Conservation (phyloP, 495 filamentous ascomycete genomes). For the Penicillium coffeae region DNA sequence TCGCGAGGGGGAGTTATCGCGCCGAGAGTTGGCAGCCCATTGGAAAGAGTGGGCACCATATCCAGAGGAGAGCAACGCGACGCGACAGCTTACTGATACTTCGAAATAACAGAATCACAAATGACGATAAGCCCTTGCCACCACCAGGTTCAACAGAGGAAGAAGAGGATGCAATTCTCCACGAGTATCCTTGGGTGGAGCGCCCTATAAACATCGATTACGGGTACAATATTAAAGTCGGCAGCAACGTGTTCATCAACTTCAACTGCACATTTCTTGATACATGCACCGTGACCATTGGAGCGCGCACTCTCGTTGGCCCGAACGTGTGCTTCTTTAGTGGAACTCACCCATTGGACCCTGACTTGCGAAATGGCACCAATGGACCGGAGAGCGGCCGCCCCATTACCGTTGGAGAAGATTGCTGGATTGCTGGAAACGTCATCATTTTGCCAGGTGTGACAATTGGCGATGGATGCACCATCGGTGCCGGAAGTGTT, state of each 20-base stretch:
- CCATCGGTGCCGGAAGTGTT: constrained; percentile 82
- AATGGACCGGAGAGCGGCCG: constrained; percentile 71
- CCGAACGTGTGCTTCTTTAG: constrained; percentile 70
- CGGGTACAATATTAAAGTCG: constrained; percentile 67
- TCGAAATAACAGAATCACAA: constrained; percentile 44
- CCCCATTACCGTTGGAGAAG: constrained; percentile 75
- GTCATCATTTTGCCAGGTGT: constrained; percentile 74
- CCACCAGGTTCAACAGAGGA: constrained; percentile 57
- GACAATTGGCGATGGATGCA: constrained; percentile 71
- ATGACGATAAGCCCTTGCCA: constrained; percentile 60
- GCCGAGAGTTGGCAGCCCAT: constrained; percentile 59
- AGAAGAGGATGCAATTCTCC: constrained; percentile 46
- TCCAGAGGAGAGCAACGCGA: neutral
- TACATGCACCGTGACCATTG: constrained; percentile 72
- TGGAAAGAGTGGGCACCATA: constrained; percentile 63
- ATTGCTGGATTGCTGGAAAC: constrained; percentile 86
- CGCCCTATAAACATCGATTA: constrained; percentile 71
- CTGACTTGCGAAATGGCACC: constrained; percentile 65
- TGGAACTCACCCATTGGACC: constrained; percentile 75
- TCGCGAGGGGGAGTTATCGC: constrained; percentile 49
- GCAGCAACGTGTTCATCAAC: constrained; percentile 71
- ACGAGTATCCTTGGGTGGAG: constrained; percentile 64
- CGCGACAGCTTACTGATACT: neutral
- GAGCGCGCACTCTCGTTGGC: constrained; percentile 73
- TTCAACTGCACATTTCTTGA: constrained; percentile 73